Base-by-base conservation (phyloP, 2,329 filamentous ascomycete species). In the Daldinia sp. region DNA sequence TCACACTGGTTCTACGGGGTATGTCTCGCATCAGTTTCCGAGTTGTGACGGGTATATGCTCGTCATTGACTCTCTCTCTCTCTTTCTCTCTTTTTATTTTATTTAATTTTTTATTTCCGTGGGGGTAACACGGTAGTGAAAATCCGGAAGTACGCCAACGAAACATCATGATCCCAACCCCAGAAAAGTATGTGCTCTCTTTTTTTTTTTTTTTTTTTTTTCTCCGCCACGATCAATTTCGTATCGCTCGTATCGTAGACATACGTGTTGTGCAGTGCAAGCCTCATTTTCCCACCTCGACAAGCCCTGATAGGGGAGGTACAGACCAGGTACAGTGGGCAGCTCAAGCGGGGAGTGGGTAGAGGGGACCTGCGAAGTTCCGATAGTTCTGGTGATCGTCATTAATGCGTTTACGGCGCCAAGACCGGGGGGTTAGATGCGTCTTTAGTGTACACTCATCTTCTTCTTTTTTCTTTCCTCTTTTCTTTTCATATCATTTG, bases 341-440 rank as follows among this genome's bases (percentile, higher is more conserved):
- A 41, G 28, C 46, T 55, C 33, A 48, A 35, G 51, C 53, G 65
- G 42, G 53, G 63, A 60, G 30, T 63, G 63, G 67, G 23, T 28
- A 65, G 51, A 35, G 37, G 23, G 23, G 39, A 63, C 63, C 68
- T 74, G 74, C 74, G 72, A 67, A 71, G 66, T 70, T 63, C 74
- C 74, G 74, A 75, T 75, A 75, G 74, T 75, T 60, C 68, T 69
- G 71, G 72, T 75, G 74, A 76, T 76, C 74, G 61, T 75, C 74
- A 76, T 76, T 73, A 68, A 68, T 53, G 67, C 58, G 63, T 69
- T 68, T 54, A 67, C 69, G 64, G 69, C 65, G 71, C 70, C 67
- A 70, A 69, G 66, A 68, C 68, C 60, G 67, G 63, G 69, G 60
- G 69, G 54, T 61, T 61, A 54, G 46, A 33, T 41, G 33, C 44